Percentiles rank a stretch among this genome's conserved stretches.
These are phyloP conservation scores for Sechiopsis laciniata DNA, from an alignment of 306 rosid genomes.

Conservation along the genomic window DNA sequence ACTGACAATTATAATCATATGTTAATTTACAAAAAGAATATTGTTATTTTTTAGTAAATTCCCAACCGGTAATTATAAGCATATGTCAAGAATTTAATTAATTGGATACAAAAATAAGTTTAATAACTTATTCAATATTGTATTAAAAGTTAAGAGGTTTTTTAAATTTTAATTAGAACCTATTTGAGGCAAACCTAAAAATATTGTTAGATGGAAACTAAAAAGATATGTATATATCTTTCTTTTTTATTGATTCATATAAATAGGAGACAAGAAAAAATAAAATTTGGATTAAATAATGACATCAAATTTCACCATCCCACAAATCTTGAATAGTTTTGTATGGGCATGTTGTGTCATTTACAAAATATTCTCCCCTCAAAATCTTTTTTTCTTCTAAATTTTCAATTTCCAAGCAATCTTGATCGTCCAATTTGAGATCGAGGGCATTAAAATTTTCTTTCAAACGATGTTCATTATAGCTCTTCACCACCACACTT, in stretches of 20 bases:
- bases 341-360: constrained; percentile 78
- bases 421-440: constrained; percentile 54
- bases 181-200: too few relatives aligned
- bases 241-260: background rate
- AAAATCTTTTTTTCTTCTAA: constrained; percentile 68
- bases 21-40: too few relatives aligned
- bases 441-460: constrained; percentile 55
- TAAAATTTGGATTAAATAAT: background rate
- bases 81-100: too few relatives aligned
- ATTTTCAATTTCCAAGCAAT: constrained; percentile 47
- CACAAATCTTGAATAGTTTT: constrained; percentile 63
- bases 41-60: too few relatives aligned
- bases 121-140: too few relatives aligned
- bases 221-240: background rate
- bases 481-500: constrained; percentile 87
- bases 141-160: too few relatives aligned
- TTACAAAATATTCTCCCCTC: constrained; percentile 82
- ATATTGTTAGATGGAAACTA: too few relatives aligned
- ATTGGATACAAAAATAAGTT: too few relatives aligned
- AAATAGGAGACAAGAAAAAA: background rate
- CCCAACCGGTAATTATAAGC: too few relatives aligned
- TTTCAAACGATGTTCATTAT: constrained; percentile 52
- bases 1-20: too few relatives aligned
- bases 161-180: too few relatives aligned
- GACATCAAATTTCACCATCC: constrained; percentile 64